A percentile compares a stretch with the other conserved stretches of the same genome.
These are phyloP conservation scores for Agrostemma githago DNA, from an alignment of 148 eudicot genomes.

Conservation along the genomic window DNA sequence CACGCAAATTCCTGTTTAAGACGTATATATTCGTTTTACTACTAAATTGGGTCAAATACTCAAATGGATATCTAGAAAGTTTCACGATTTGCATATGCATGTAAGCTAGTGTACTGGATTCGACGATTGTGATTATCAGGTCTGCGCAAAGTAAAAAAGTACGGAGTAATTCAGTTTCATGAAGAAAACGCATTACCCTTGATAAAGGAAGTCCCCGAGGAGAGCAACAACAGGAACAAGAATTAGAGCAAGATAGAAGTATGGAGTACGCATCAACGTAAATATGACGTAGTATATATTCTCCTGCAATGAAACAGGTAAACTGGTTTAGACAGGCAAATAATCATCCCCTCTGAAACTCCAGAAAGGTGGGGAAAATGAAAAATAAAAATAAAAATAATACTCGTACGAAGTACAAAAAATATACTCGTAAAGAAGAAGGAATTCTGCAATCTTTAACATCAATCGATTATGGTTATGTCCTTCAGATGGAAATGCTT, in stretches of 20 bases:
- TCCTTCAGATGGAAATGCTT: background rate
- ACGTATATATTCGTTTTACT: no score
- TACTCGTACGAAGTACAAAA: no score
- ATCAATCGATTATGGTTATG: background rate
- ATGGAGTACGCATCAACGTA: conserved; percentile 71
- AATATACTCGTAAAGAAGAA: no score
- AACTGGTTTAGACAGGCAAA: conserved; percentile 14
- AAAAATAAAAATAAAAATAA: background rate
- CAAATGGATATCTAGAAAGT: no score
- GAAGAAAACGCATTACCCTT: conserved; percentile 46
- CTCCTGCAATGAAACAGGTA: conserved; percentile 45
- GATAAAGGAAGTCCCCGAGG: conserved; percentile 67
- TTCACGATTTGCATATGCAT: background rate
- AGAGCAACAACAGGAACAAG: conserved; percentile 84
- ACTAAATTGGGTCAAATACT: no score
- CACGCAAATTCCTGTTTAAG: no score
- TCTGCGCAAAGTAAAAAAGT: background rate
- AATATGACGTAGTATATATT: conserved; percentile 57
- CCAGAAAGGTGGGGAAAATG: background rate
- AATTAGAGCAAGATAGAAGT: conserved; percentile 65
- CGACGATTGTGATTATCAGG: background rate
- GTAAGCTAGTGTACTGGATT: background rate
- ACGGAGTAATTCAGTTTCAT: no score
- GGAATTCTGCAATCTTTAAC: background rate
- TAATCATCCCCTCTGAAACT: background rate